Conservation (phyloP, 1,284 basidiomycete genomes). For the Cryptococcus jaspeensis region DNA sequence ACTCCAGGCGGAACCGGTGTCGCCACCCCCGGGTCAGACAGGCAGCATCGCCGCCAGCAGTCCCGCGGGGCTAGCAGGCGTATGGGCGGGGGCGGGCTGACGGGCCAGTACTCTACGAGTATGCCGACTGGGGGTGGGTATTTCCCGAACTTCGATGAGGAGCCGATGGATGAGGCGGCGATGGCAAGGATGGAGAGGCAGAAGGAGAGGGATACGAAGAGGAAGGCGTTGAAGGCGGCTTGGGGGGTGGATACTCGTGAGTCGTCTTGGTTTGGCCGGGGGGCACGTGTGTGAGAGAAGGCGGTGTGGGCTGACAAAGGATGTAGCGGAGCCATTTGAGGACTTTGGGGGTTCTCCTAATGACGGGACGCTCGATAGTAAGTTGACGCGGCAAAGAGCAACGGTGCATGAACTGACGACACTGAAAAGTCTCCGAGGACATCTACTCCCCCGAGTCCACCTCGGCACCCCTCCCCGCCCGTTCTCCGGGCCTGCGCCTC, state of each 20-base stretch:
- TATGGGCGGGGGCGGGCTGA: slow-evolving; percentile 41
- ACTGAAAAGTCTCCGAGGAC: slow-evolving; percentile 24
- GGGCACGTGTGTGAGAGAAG: background rate
- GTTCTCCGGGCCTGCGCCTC: slow-evolving; percentile 38
- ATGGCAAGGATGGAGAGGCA: slow-evolving; percentile 38
- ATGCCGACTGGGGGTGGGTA: slow-evolving; percentile 47
- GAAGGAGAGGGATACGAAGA: slow-evolving; percentile 46
- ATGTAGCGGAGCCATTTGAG: slow-evolving; percentile 50
- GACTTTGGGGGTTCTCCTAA: slow-evolving; percentile 48
- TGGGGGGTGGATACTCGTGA: slow-evolving; percentile 52
- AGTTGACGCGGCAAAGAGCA: slow-evolving; percentile 10
- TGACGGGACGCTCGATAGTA: slow-evolving; percentile 35
- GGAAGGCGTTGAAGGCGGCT: slow-evolving; percentile 48
- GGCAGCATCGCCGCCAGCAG: background rate
- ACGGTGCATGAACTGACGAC: background rate
- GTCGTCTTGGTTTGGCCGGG: slow-evolving; percentile 14
- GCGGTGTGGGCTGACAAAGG: background rate
- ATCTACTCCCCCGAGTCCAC: slow-evolving; percentile 16
- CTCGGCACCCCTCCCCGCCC: slow-evolving; percentile 20
- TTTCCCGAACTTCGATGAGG: slow-evolving; percentile 35
- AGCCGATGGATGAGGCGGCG: slow-evolving; percentile 29
- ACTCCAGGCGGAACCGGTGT: background rate
- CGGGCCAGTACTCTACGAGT: slow-evolving; percentile 49
- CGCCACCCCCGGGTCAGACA: background rate
- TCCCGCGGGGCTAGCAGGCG: slow-evolving; percentile 17